These are phyloP conservation scores for Alternaria conjuncta DNA, from an alignment of 2,329 filamentous ascomycete species.

Conservation along the genomic window DNA sequence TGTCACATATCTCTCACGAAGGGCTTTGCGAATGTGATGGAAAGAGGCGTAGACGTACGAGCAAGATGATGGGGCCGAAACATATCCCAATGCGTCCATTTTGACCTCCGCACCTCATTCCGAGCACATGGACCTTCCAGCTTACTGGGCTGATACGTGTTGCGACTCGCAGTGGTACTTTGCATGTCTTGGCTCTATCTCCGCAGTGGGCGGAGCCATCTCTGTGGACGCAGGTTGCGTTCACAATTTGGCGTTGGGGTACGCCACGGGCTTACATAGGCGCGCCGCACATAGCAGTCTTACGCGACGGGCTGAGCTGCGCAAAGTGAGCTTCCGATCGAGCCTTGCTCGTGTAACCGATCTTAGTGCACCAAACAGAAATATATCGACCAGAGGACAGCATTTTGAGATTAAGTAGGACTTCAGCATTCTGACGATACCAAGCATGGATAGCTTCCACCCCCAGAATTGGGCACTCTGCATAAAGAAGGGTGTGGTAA, in stretches of 20 bases:
- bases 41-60: background rate
- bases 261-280: slow-evolving; percentile 11
- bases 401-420: background rate
- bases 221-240: background rate
- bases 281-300: background rate
- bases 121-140: background rate
- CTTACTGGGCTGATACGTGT: background rate
- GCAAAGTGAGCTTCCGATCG: background rate
- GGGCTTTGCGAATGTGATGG: background rate
- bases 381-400: background rate
- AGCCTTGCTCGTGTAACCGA: background rate
- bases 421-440: background rate
- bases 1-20: background rate
- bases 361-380: background rate
- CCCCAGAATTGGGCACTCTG: background rate
- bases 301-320: background rate
- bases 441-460: background rate
- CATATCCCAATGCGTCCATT: background rate
- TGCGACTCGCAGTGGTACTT: background rate
- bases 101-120: background rate
- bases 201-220: background rate
- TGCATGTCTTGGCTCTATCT: background rate
- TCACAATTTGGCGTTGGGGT: background rate
- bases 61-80: background rate
- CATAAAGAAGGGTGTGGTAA: background rate